A percentile compares a stretch with the other conserved stretches of the same genome.
These are phyloP conservation scores for Paracorniculantispora psalliotae DNA, from an alignment of 2,329 filamentous ascomycete species.

Conservation along the genomic window DNA sequence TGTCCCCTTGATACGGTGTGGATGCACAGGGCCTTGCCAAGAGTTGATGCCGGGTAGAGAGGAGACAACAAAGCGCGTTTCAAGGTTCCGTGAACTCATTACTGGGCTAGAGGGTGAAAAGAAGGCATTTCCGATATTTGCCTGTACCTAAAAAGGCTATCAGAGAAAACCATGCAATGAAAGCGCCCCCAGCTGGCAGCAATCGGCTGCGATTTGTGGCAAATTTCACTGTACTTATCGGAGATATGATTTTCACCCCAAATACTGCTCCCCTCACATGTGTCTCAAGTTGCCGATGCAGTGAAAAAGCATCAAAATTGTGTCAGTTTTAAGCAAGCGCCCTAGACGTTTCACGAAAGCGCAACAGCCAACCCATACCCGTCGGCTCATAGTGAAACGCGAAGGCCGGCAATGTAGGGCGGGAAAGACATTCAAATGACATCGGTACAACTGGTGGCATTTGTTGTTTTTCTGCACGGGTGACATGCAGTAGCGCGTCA, in stretches of 20 bases:
- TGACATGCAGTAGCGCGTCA: not conserved
- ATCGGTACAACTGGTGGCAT: not conserved
- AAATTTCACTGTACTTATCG: too few species aligned
- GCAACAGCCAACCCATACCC: not conserved
- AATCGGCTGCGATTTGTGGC: not conserved
- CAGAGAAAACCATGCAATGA: too few species aligned
- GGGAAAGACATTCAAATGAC: not conserved
- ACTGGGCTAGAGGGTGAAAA: too few species aligned
- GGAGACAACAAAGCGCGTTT: not conserved
- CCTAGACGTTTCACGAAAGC: not conserved
- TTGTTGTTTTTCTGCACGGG: not conserved
- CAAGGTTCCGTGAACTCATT: not conserved
- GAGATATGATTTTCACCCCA: not conserved
- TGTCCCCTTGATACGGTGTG: not conserved
- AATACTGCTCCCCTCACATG: not conserved
- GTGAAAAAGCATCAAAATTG: not conserved
- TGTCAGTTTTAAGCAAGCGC: not conserved
- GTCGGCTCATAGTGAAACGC: slow-evolving; percentile 6
- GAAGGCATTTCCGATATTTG: too few species aligned
- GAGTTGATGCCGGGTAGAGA: not conserved
- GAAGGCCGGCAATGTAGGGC: not conserved
- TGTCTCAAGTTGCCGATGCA: not conserved
- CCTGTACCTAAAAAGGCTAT: too few species aligned
- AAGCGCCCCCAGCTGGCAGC: too few species aligned
- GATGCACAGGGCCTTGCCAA: not conserved